Percentiles rank a stretch among this genome's conserved stretches.
phyloP scores from a whole-genome alignment of 2,329 filamentous ascomycete species.

The Karstenula rhodostoma region DNA sequence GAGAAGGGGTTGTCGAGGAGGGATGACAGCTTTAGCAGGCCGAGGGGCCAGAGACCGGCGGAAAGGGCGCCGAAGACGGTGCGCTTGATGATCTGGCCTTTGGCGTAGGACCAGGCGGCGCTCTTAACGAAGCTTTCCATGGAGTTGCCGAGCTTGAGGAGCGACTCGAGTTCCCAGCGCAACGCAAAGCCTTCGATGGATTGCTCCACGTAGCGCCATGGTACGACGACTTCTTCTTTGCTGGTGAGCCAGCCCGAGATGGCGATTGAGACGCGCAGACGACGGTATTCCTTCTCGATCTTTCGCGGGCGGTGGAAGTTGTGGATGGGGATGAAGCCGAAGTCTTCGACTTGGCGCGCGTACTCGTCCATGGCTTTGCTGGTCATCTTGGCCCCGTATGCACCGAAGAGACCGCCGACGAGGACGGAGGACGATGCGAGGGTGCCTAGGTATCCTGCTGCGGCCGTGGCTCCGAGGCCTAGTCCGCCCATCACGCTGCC shows the following conservation, averaged over 20 bases:
- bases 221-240: conserved; percentile 74
- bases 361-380: conserved; percentile 90
- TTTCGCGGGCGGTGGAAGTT: conserved; percentile 56
- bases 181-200: conserved; percentile 82
- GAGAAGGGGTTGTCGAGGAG: conserved; percentile 84
- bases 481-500: conserved; percentile 80
- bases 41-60: conserved; percentile 60
- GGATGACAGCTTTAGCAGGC: conserved; percentile 56
- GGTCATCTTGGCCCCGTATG: conserved; percentile 86
- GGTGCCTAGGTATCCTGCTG: conserved; percentile 79
- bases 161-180: conserved; percentile 80
- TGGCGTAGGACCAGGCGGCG: conserved; percentile 80
- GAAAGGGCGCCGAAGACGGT: conserved; percentile 58
- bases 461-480: conserved; percentile 75
- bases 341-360: conserved; percentile 84
- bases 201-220: conserved; percentile 79
- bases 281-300: conserved; percentile 56
- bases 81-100: conserved; percentile 75
- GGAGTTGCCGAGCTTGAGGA: conserved; percentile 79
- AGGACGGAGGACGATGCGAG: conserved; percentile 81
- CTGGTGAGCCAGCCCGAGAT: conserved; percentile 82
- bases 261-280: conserved; percentile 80
- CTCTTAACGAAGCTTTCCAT: conserved; percentile 80
- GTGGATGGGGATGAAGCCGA: conserved; percentile 78
- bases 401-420: conserved; percentile 87